A percentile compares a stretch with the other conserved stretches of the same genome.
Conservation (phyloP, 1,284 basidiomycete genomes). For the Pterula multifida region DNA sequence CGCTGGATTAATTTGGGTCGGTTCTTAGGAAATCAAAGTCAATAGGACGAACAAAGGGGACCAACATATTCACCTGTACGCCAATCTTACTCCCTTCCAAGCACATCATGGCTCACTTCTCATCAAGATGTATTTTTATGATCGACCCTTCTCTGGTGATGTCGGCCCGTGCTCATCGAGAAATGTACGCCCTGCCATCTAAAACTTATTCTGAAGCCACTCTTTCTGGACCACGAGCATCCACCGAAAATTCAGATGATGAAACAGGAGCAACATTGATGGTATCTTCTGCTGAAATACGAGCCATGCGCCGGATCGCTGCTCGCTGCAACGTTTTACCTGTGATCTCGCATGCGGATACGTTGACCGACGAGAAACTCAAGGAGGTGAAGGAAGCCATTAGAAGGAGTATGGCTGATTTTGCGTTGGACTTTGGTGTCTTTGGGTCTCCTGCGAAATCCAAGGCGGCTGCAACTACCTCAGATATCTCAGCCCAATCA, state of each 20-base stretch:
- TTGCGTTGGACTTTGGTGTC: slow-evolving; percentile 60
- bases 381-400: slow-evolving; percentile 21
- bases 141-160: slow-evolving; percentile 65
- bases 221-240: slow-evolving; percentile 34
- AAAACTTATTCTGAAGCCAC: slow-evolving; percentile 51
- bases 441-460: slow-evolving; percentile 35
- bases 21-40: slow-evolving; percentile 66
- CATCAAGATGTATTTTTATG: slow-evolving; percentile 63
- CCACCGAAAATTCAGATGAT: slow-evolving; percentile 37
- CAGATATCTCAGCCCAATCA: slow-evolving; percentile 6
- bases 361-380: slow-evolving; percentile 56
- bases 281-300: slow-evolving; percentile 66
- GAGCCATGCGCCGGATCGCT: slow-evolving; percentile 61
- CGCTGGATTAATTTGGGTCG: not conserved
- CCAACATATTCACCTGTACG: slow-evolving; percentile 74
- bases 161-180: slow-evolving; percentile 35
- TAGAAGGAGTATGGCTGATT: slow-evolving; percentile 45
- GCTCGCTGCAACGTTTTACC: slow-evolving; percentile 66
- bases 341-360: slow-evolving; percentile 65
- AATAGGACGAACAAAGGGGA: slow-evolving; percentile 74
- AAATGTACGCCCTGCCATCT: slow-evolving; percentile 31
- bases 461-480: not conserved
- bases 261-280: slow-evolving; percentile 35
- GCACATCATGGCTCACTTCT: slow-evolving; percentile 13
- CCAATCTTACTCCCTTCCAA: slow-evolving; percentile 8